Conservation (phyloP, 2,329 filamentous ascomycete species). For the Fusarium sp. region DNA sequence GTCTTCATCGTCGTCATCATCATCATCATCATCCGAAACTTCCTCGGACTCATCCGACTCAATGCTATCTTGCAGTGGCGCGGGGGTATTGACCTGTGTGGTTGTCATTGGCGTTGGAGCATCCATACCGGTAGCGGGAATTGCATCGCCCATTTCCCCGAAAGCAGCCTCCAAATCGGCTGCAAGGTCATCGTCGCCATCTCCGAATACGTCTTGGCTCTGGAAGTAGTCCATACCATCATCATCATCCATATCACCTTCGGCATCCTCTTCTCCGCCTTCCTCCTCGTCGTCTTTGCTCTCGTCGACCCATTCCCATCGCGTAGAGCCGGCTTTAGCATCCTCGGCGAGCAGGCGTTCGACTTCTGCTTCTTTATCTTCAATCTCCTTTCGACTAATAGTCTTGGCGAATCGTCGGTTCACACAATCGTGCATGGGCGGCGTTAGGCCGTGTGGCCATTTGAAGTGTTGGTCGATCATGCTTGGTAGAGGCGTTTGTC, state of each 20-base stretch:
- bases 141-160: conserved; percentile 55
- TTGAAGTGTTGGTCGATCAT: conserved; percentile 77
- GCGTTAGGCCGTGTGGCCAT: conserved; percentile 88
- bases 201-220: conserved; percentile 46
- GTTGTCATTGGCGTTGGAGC: conserved; percentile 60
- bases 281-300: conserved; percentile 57
- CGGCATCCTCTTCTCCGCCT: conserved; percentile 64
- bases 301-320: conserved; percentile 74
- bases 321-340: conserved; percentile 67
- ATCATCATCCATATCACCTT: conserved; percentile 58
- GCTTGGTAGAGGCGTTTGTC: conserved; percentile 73
- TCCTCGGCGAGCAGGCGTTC: conserved; percentile 79
- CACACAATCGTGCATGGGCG: conserved; percentile 86
- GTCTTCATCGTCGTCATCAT: conserved; percentile 66
- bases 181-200: conserved; percentile 64
- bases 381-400: conserved; percentile 83
- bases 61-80: conserved; percentile 58
- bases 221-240: conserved; percentile 56
- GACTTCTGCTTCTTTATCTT: conserved; percentile 85
- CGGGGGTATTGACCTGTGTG: conserved; percentile 58
- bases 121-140: conserved; percentile 57
- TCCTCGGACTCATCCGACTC: conserved; percentile 57
- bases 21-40: conserved; percentile 59
- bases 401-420: conserved; percentile 87
- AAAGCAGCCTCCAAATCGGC: conserved; percentile 67